A percentile compares a stretch with the other conserved stretches of the same genome.
Conservation (phyloP, 1,284 basidiomycete genomes). For the Leccinum pseudoinsigne region DNA sequence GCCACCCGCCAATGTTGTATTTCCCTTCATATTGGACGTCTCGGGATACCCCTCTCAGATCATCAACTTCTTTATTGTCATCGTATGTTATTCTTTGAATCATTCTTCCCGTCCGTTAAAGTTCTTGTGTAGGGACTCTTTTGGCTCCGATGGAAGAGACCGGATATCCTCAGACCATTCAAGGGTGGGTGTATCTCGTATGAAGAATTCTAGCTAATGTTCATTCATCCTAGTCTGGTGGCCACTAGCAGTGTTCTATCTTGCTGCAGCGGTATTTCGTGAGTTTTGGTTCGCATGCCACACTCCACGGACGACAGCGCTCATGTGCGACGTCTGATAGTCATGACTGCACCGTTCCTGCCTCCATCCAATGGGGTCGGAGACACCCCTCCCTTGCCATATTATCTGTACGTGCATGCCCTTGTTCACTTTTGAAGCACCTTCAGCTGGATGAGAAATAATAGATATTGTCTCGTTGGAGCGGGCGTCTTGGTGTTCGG, state of each 20-base stretch:
- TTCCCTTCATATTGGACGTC: conserved; percentile 57
- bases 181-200: conserved; percentile 40
- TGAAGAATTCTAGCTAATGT: neutral
- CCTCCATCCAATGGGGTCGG: conserved; percentile 53
- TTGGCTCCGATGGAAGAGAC: conserved; percentile 53
- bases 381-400: conserved; percentile 59
- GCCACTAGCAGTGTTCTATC: conserved; percentile 56
- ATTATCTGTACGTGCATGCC: conserved; percentile 46
- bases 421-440: neutral
- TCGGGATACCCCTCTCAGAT: conserved; percentile 59
- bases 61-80: conserved; percentile 55
- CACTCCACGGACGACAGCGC: neutral
- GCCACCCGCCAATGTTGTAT: conserved; percentile 45
- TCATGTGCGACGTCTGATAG: conserved; percentile 27
- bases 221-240: conserved; percentile 46
- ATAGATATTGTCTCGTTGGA: conserved; percentile 55
- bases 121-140: conserved; percentile 47
- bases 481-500: conserved; percentile 49
- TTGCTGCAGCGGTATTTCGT: conserved; percentile 54
- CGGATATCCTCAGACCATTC: conserved; percentile 51
- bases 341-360: conserved; percentile 57
- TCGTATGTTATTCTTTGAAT: conserved; percentile 33
- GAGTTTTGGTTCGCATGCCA: conserved; percentile 10
- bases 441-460: neutral
- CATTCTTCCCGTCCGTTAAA: neutral